Evolutionary conservation across 441 rosid genomes (phyloP).

Genomic region (Eutrema salsugineum): DNA sequence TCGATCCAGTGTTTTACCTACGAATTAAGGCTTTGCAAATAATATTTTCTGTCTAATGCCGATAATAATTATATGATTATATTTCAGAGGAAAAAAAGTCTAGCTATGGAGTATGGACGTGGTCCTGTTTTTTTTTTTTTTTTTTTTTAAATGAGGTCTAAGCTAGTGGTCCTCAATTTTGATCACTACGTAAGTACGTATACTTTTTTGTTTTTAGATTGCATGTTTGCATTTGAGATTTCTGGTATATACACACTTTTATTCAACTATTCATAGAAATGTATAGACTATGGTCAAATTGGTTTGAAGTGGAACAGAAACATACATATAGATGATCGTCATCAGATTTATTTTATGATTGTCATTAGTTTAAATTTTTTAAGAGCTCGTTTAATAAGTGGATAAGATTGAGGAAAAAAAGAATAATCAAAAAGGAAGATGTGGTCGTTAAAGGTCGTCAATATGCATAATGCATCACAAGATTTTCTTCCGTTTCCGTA

Average conservation of each 20-base stretch:
- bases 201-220: background rate
- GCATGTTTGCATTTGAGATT: background rate
- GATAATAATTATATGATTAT: background rate
- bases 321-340: background rate
- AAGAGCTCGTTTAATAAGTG: background rate
- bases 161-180: conserved; percentile 9
- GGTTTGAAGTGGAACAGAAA: background rate
- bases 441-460: conserved; percentile 18
- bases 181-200: background rate
- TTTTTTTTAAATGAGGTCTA: too few species aligned
- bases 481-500: conserved; percentile 27
- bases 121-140: too few species aligned
- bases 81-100: background rate
- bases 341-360: conserved; percentile 2
- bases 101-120: too few species aligned
- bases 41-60: background rate
- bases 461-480: conserved; percentile 10
- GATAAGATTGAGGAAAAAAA: conserved; percentile 10
- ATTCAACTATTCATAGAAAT: background rate
- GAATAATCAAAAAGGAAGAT: conserved; percentile 15
- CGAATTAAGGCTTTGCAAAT: background rate
- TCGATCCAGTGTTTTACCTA: background rate
- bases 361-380: background rate
- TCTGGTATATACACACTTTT: background rate
- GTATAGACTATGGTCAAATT: background rate